These are phyloP conservation scores for Exophiala sp. DNA, from an alignment of 2,329 filamentous ascomycete genomes.

Conservation along the genomic window DNA sequence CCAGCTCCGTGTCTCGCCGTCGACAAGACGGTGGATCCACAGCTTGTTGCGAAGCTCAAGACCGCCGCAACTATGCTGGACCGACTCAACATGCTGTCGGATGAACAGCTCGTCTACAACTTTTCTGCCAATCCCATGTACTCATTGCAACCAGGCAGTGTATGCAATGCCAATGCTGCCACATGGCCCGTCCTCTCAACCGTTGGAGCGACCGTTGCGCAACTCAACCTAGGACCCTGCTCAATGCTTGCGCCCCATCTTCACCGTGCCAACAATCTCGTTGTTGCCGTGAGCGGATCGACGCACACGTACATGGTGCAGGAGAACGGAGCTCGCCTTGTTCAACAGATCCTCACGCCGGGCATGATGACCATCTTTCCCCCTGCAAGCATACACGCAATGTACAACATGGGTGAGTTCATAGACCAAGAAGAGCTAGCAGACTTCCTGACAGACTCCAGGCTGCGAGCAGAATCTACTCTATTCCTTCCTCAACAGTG, in stretches of 20 bases:
- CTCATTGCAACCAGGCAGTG: conserved; percentile 19
- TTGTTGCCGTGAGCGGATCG: conserved; percentile 42
- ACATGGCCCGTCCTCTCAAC: conserved; percentile 44
- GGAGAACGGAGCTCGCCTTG: conserved; percentile 44
- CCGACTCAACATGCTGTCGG: conserved; percentile 40
- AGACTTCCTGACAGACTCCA: neutral
- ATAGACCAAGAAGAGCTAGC: no score
- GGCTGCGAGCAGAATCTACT: conserved; percentile 44
- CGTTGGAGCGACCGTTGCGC: conserved; percentile 42
- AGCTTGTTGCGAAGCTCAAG: conserved; percentile 39
- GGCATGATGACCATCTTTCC: conserved; percentile 48
- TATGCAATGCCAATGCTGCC: conserved; percentile 35
- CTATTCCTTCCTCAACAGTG: conserved; percentile 43
- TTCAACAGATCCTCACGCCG: conserved; percentile 38
- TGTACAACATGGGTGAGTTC: conserved; percentile 43
- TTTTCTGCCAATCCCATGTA: conserved; percentile 36
- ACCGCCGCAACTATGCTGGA: conserved; percentile 47
- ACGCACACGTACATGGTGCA: conserved; percentile 47
- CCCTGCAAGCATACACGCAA: conserved; percentile 43
- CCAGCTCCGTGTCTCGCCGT: conserved; percentile 30
- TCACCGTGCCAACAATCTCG: conserved; percentile 45
- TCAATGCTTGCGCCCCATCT: conserved; percentile 46
- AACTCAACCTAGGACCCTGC: conserved; percentile 44
- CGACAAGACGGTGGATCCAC: conserved; percentile 41
- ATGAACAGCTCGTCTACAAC: conserved; percentile 49